Evolutionary conservation across 2,329 filamentous ascomycete genomes (phyloP).

Genomic region (Aspergillus texensis): DNA sequence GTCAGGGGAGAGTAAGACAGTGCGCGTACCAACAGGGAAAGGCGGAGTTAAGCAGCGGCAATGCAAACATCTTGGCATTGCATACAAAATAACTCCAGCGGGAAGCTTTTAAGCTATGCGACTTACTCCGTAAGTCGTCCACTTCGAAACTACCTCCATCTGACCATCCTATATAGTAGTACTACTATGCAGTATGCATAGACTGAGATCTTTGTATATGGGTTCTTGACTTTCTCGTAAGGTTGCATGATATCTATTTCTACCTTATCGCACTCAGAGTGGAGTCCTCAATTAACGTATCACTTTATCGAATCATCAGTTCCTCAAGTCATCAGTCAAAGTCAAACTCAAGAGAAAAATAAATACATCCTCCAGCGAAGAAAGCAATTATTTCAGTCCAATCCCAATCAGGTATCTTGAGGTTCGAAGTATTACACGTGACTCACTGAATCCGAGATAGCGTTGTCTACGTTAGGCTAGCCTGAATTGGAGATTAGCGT

Average conservation of each 20-base stretch:
- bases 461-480: conserved; percentile 9
- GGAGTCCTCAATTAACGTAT: not conserved
- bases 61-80: not conserved
- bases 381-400: conserved; percentile 7
- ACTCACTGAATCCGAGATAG: conserved; percentile 22
- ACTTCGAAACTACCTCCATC: not conserved
- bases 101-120: not conserved
- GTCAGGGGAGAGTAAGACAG: conserved; percentile 17
- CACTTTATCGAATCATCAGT: not conserved
- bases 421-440: conserved; percentile 26
- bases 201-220: not conserved
- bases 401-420: conserved; percentile 25
- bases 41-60: conserved; percentile 19
- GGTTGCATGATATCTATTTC: not conserved
- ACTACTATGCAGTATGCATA: not conserved
- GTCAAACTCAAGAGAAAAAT: not conserved
- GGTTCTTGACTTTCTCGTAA: not conserved
- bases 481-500: conserved; percentile 15
- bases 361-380: not conserved
- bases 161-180: not conserved
- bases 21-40: conserved; percentile 8
- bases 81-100: not conserved
- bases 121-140: not conserved
- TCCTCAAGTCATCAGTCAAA: not conserved
- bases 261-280: not conserved